Base-by-base conservation (phyloP, 768 basidiomycete species). In the Candolleomyces efflorescens region DNA sequence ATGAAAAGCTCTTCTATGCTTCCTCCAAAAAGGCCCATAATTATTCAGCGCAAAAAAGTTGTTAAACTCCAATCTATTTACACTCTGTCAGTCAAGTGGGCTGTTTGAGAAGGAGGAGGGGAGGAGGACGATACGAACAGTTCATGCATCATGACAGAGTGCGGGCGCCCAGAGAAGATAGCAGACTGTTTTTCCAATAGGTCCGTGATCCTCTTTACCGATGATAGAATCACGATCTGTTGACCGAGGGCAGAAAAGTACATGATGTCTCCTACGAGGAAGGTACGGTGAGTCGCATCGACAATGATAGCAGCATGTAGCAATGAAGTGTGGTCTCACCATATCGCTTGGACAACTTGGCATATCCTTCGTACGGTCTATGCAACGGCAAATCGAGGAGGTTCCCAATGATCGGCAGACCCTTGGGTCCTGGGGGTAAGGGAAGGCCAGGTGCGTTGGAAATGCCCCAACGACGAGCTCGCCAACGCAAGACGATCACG, bases 21-120 rank as follows among this genome's bases (percentile, higher is more conserved):
- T 57, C 10, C 60, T 60, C 47, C 67, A 71, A 23, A 38, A n/a
- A 23, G 63, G 55, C 0, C 71, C 70, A 48, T 73, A 74, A 12
- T 73, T 71, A 73, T 78, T 50, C 15, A 58, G n/a, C 7, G 75
- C 49, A 15, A 78, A 74, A 1, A 73, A 75, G 26, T 79, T 75
- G 43, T 71, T 72, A 74, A 78, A 78, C 17, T 75, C 69, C 56
- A 56, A 45, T 9, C 58, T 58, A 39, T 26, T 26, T 44, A 15
- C n/a, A n/a, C n/a, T n/a, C n/a, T n/a, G n/a, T n/a, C n/a, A n/a
- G n/a, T n/a, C n/a, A n/a, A n/a, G n/a, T n/a, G 32, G 37, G 13
- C 36, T 22, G 17, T 1, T 23, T 18, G n/a, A 36, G 9, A 36
- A 49, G n/a, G n/a, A n/a, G n/a, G n/a, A 20, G 32, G 4, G 17